These are phyloP conservation scores for Lyophyllum shimeji DNA, from an alignment of 768 basidiomycete species.

Conservation along the genomic window DNA sequence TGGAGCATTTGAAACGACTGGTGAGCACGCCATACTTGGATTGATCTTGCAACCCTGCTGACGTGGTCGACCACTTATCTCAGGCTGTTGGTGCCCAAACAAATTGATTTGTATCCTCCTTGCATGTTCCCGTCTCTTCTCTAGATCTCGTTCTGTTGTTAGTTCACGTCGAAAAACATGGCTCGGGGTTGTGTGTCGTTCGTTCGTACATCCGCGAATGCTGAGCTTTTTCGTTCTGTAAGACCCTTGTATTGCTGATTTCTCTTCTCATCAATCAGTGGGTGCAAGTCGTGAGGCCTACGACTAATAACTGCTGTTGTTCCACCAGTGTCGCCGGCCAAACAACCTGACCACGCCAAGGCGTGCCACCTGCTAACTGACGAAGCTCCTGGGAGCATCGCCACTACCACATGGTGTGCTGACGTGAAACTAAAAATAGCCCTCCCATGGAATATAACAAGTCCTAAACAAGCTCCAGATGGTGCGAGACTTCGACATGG, in stretches of 20 bases:
- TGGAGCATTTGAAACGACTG: constrained; percentile 95
- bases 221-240: constrained; percentile 6
- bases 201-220: constrained; percentile 4
- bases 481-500: neutral
- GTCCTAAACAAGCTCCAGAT: neutral
- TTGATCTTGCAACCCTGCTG: neutral
- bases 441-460: no score
- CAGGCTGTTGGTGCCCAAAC: constrained; percentile 73
- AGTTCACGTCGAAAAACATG: constrained; percentile 6
- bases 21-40: constrained; percentile 40
- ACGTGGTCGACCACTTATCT: neutral
- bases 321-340: no score
- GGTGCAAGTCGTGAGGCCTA: neutral
- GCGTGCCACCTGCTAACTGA: no score
- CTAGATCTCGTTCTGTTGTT: constrained; percentile 17
- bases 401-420: no score
- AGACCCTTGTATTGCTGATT: neutral
- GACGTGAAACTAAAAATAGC: no score
- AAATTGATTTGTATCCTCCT: constrained; percentile 36
- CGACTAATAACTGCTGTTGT: neutral
- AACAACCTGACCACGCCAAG: no score
- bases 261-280: neutral
- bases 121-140: constrained; percentile 3
- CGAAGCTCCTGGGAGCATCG: neutral
- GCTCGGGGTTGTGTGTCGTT: constrained; percentile 8